Conservation (phyloP, 2,329 filamentous ascomycete species). For the Leptographium flavum region DNA sequence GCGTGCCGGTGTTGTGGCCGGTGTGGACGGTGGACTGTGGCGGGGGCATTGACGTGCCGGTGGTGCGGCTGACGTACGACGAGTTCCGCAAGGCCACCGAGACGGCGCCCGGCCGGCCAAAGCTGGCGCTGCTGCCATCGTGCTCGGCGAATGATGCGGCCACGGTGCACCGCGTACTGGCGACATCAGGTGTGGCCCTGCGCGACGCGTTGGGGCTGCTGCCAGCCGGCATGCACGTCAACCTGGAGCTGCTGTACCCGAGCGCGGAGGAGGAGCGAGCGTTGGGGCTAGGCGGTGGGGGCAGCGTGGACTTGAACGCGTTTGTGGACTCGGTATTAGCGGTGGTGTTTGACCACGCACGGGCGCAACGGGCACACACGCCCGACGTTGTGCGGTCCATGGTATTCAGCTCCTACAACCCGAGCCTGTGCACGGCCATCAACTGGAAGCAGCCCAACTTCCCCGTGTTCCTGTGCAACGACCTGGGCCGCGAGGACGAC, state of each 20-base stretch:
- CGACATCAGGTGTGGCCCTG: constrained; percentile 64
- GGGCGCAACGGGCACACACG: constrained; percentile 46
- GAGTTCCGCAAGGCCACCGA: constrained; percentile 49
- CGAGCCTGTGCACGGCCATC: constrained; percentile 77
- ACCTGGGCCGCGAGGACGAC: constrained; percentile 53
- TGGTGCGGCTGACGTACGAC: constrained; percentile 62
- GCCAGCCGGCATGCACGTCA: constrained; percentile 69
- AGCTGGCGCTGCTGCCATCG: constrained; percentile 26
- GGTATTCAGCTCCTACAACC: constrained; percentile 88
- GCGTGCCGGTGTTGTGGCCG: constrained; percentile 76
- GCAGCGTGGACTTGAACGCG: constrained; percentile 68
- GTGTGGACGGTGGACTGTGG: constrained; percentile 56
- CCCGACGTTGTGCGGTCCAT: constrained; percentile 70
- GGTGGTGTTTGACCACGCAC: constrained; percentile 83
- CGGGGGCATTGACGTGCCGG: constrained; percentile 54
- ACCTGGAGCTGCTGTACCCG: constrained; percentile 85
- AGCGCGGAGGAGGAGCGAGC: constrained; percentile 56
- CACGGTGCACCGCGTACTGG: constrained; percentile 57
- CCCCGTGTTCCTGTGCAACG: constrained; percentile 89
- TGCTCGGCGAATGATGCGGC: constrained; percentile 42
- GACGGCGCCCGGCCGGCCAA: constrained; percentile 24
- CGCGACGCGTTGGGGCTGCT: constrained; percentile 62
- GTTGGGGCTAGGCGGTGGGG: constrained; percentile 46
- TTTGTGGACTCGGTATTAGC: constrained; percentile 74
- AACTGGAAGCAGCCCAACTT: constrained; percentile 99